Evolutionary conservation across 257 asterid species (phyloP).

Genomic region (Gentiana macrophylla): DNA sequence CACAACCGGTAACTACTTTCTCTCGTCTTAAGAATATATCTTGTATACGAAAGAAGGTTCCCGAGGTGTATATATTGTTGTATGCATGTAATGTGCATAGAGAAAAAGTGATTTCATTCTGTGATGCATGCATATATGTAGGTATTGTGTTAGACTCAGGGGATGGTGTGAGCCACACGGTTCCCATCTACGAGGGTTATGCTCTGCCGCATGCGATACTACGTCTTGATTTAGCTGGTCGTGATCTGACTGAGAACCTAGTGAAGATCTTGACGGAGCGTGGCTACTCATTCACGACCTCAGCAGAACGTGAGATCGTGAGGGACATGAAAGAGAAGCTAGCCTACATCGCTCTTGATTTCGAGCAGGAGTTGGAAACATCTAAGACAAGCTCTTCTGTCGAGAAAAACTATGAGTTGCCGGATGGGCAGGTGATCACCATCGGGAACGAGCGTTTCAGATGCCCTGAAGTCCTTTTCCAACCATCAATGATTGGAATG

Average conservation of each 20-base stretch:
- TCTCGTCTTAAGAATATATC: too few species aligned
- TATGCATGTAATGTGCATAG: too few species aligned
- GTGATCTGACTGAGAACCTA: slow-evolving; percentile 10
- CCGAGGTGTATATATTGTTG: too few species aligned
- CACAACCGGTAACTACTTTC: slow-evolving; percentile 21
- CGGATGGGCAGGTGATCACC: slow-evolving; percentile 15
- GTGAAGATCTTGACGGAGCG: slow-evolving; percentile 14
- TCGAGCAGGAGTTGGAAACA: slow-evolving; percentile 10
- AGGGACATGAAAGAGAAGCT: slow-evolving; percentile 18
- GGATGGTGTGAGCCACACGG: slow-evolving; percentile 12
- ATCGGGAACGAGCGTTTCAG: slow-evolving; percentile 14
- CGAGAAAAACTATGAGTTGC: slow-evolving; percentile 14
- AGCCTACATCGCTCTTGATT: slow-evolving; percentile 17
- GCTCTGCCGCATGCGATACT: slow-evolving; percentile 16
- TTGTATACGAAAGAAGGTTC: too few species aligned
- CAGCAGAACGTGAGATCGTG: slow-evolving; percentile 41
- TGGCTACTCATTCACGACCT: slow-evolving; percentile 14
- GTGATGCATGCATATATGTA: not conserved
- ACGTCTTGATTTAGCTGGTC: slow-evolving; percentile 15
- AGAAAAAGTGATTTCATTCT: too few species aligned
- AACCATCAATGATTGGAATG: slow-evolving; percentile 11
- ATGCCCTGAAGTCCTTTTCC: slow-evolving; percentile 18
- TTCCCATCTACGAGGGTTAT: slow-evolving; percentile 12
- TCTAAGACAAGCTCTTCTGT: slow-evolving; percentile 8
- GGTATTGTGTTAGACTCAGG: slow-evolving; percentile 12